A percentile compares a stretch with the other conserved stretches of the same genome.
phyloP scores from a whole-genome alignment of 176 grass and related monocot genomes.

The Elaeis guineensis region DNA sequence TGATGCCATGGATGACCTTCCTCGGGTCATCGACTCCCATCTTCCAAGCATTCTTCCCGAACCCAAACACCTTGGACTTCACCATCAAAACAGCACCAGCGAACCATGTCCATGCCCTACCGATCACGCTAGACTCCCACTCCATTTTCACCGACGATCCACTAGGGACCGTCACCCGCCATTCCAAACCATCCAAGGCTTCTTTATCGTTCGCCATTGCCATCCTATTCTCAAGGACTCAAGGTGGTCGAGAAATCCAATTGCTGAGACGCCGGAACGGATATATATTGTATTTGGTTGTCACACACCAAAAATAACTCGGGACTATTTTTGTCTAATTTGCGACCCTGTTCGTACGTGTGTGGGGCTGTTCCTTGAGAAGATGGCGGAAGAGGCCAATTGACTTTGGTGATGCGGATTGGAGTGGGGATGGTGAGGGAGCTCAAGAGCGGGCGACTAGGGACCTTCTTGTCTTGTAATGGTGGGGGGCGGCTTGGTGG shows the following conservation, averaged over 20 bases:
- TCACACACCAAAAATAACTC: no score
- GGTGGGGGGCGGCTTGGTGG: no score
- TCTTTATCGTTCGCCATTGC: constrained; percentile 30
- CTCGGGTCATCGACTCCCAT: constrained; percentile 51
- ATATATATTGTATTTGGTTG: no score
- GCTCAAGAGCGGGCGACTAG: no score
- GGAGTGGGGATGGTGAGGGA: no score
- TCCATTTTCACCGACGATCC: constrained; percentile 39
- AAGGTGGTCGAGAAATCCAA: background rate
- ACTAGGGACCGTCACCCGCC: constrained; percentile 50
- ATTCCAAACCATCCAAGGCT: constrained; percentile 15
- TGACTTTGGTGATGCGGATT: no score
- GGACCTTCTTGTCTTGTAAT: no score
- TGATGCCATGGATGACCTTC: constrained; percentile 45
- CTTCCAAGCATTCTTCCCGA: constrained; percentile 26
- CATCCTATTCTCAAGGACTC: constrained; percentile 7
- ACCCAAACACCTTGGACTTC: constrained; percentile 11
- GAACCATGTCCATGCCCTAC: constrained; percentile 20
- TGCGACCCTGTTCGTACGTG: no score
- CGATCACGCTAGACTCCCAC: constrained; percentile 4
- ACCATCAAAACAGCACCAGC: background rate
- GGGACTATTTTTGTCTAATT: no score
- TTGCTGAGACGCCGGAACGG: no score
- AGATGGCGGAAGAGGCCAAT: no score
- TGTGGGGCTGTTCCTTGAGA: no score